phyloP scores from a whole-genome alignment of 2,329 filamentous ascomycete genomes.

The Neofusicoccum laricinum region DNA sequence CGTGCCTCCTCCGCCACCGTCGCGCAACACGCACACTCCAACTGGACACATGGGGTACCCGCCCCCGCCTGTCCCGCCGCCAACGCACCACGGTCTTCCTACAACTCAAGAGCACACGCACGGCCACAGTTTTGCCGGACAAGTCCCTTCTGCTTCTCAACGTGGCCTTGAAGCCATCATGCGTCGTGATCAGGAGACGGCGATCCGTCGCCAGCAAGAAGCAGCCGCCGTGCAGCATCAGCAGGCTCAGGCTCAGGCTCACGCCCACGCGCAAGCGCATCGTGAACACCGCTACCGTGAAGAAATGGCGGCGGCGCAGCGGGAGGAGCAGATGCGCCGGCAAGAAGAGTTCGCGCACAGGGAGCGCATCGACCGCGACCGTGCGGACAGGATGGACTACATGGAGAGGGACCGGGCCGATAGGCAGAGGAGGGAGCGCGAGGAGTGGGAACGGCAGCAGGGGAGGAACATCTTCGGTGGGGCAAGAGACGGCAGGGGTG shows the following conservation, averaged over 20 bases:
- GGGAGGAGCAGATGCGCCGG: neutral
- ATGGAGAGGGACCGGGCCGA: neutral
- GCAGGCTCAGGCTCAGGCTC: constrained; percentile 6
- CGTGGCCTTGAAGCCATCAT: constrained; percentile 10
- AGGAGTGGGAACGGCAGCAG: neutral
- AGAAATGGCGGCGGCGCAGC: constrained; percentile 1
- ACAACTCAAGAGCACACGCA: neutral
- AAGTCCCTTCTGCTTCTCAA: constrained; percentile 5
- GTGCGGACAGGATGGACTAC: neutral
- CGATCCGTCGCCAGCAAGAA: constrained; percentile 5
- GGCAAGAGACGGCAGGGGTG: neutral
- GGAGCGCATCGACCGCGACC: neutral
- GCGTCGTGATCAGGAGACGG: no score
- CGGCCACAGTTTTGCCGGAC: neutral
- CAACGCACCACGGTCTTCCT: constrained; percentile 4
- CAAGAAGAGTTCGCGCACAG: neutral
- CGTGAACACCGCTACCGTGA: constrained; percentile 12
- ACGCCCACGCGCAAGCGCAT: constrained; percentile 12
- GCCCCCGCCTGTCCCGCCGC: constrained; percentile 5
- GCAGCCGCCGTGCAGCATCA: neutral
- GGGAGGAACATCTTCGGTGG: constrained; percentile 7
- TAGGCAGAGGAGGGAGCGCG: neutral
- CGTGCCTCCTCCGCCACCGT: neutral
- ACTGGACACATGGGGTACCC: constrained; percentile 13
- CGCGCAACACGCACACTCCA: constrained; percentile 10